These are phyloP conservation scores for Amanita pseudoporphyria DNA, from an alignment of 768 basidiomycete species.

Conservation along the genomic window DNA sequence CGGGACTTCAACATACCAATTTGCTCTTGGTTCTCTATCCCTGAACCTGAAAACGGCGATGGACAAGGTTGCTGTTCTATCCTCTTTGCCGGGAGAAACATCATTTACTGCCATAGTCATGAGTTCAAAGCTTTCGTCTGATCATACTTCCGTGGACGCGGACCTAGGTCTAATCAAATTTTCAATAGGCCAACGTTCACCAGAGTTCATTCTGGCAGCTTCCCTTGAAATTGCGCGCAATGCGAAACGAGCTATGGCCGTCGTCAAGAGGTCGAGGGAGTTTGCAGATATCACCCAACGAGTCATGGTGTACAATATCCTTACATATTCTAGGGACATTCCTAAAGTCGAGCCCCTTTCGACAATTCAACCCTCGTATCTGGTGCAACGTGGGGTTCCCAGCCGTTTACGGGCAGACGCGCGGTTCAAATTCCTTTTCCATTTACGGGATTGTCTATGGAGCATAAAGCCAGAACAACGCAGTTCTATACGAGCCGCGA, in stretches of 20 bases:
- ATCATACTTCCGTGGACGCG: slow-evolving; percentile 8
- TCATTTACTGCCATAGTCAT: slow-evolving; percentile 18
- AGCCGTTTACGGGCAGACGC: slow-evolving; percentile 57
- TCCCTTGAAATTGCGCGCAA: slow-evolving; percentile 20
- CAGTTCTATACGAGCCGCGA: background rate
- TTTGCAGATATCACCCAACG: slow-evolving; percentile 23
- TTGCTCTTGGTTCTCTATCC: slow-evolving; percentile 15
- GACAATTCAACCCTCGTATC: slow-evolving; percentile 74
- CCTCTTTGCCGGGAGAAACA: slow-evolving; percentile 15
- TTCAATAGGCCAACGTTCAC: slow-evolving; percentile 31
- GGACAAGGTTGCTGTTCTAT: slow-evolving; percentile 21
- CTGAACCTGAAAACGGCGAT: slow-evolving; percentile 20
- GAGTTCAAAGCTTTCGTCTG: slow-evolving; percentile 6
- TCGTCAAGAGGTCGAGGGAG: slow-evolving; percentile 20
- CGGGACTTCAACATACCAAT: slow-evolving; percentile 12
- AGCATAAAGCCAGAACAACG: slow-evolving; percentile 17
- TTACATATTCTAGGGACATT: slow-evolving; percentile 39
- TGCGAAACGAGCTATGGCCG: slow-evolving; percentile 14
- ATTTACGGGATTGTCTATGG: slow-evolving; percentile 61
- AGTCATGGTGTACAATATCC: slow-evolving; percentile 35
- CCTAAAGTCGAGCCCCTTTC: slow-evolving; percentile 67
- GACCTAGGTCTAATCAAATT: slow-evolving; percentile 13
- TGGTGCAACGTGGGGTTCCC: slow-evolving; percentile 68
- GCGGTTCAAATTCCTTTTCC: slow-evolving; percentile 69
- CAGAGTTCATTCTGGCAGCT: slow-evolving; percentile 29